These are phyloP conservation scores for Jatropha multifida DNA, from an alignment of 441 rosid genomes.

Conservation along the genomic window DNA sequence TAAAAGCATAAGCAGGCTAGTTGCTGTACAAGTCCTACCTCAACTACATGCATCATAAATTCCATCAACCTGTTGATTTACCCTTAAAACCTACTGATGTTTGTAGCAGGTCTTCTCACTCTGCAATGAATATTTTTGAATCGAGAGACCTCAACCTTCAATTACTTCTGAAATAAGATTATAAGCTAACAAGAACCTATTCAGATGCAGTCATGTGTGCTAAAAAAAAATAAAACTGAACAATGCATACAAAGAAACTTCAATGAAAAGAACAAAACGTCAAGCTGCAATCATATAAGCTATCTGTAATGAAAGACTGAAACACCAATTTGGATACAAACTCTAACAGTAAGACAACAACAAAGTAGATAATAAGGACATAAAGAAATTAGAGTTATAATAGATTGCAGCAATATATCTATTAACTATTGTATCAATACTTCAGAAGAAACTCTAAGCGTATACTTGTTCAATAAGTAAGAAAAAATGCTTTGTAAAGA, in stretches of 20 bases:
- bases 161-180: neutral
- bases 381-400: neutral
- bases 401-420: neutral
- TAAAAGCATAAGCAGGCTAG: no score
- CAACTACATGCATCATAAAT: neutral
- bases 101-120: neutral
- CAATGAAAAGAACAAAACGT: neutral
- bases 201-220: neutral
- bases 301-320: neutral
- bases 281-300: constrained; percentile 1
- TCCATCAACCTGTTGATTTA: neutral
- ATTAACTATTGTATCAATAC: neutral
- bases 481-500: neutral
- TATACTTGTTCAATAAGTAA: neutral
- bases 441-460: neutral
- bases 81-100: neutral
- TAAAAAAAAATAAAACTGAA: neutral
- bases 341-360: neutral
- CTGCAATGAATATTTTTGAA: neutral
- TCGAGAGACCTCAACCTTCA: neutral
- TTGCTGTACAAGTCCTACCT: neutral
- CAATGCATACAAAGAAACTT: neutral
- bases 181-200: neutral
- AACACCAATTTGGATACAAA: neutral
- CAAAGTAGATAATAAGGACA: no score